Base-by-base conservation (phyloP, 2,329 filamentous ascomycete species). In the Boeremia exigua region DNA sequence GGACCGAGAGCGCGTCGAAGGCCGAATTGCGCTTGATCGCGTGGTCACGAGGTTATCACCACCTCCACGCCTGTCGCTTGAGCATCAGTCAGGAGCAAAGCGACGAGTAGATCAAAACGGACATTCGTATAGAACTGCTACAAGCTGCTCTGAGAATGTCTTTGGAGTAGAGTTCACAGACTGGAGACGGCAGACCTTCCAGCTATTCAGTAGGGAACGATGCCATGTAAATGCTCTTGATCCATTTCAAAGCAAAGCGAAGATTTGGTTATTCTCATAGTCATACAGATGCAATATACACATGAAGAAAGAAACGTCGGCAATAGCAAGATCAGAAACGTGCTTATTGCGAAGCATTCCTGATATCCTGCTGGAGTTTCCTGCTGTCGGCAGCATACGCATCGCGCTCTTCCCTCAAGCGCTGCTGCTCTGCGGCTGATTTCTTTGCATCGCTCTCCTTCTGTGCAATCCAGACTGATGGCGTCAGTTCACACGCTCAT, bases 401-500 rank as follows among this genome's bases (percentile, higher is more conserved):
- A 40, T 68, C 69, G n/a, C 68, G 66, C 50, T 75, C 71, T 3
- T 72, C 68, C 37, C 72, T 67, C 43, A 66, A 40, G 11, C 59
- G 61, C 53, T 74, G 62, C 30, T 66, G 64, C 27, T 65, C 65
- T 5, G 56, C 62, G 30, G 61, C 58, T 28, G 71, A 66, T n/a
- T 63, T 60, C 60, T 68, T 68, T 43, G 64, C 60, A 42, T 74
- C 71, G 48, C 63, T 65, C 56, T 74, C 71, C 57, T 74, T 74
- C 48, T 71, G 69, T 45, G 63, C 72, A 42, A 55, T 59, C 73
- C 73, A 76, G 52, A 76, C 73, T 76, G 42, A 27, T 37, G 9
- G 34, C 23, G 43, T 72, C 40, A 72, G 42, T 19, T 37, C 23
- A 43, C 23, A 11, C 19, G 12, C 6, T 12, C 17, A 28, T n/a